phyloP scores from a whole-genome alignment of 2,329 filamentous ascomycete species.

The Bipolaris sorokiniana region DNA sequence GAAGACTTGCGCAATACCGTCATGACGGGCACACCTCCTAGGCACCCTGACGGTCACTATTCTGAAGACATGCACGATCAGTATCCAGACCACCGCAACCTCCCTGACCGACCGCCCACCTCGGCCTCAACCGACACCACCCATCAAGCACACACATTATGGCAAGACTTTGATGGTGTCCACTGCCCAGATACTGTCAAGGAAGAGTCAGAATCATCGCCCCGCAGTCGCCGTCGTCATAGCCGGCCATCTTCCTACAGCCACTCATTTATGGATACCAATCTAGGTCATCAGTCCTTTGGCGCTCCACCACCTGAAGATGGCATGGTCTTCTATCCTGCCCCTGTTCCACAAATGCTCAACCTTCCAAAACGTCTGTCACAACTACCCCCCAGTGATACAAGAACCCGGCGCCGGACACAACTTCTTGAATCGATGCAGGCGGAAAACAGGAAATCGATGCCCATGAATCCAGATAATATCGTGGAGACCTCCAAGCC shows the following conservation, averaged over 20 bases:
- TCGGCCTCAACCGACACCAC: conserved; percentile 66
- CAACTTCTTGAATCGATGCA: conserved; percentile 72
- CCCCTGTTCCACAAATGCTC: conserved; percentile 89
- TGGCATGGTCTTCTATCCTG: conserved; percentile 92
- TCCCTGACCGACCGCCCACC: conserved; percentile 57
- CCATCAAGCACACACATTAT: conserved; percentile 70
- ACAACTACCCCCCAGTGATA: conserved; percentile 67
- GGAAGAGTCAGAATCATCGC: conserved; percentile 37
- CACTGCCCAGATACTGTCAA: conserved; percentile 66
- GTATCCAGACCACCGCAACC: conserved; percentile 27
- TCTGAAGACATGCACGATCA: conserved; percentile 9
- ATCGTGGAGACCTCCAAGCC: conserved; percentile 16
- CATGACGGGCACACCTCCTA: conserved; percentile 15
- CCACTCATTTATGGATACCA: conserved; percentile 51
- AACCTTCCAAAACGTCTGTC: conserved; percentile 90
- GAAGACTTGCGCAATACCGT: conserved; percentile 38
- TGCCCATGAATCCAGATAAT: conserved; percentile 30
- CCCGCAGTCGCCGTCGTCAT: conserved; percentile 18
- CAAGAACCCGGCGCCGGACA: conserved; percentile 73
- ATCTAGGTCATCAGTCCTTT: conserved; percentile 27
- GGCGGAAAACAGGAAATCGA: conserved; percentile 60
- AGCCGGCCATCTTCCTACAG: conserved; percentile 34
- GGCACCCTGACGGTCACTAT: conserved; percentile 15
- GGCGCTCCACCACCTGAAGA: conserved; percentile 66
- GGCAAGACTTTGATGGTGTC: conserved; percentile 82